Percentiles rank a stretch among this genome's conserved stretches.
phyloP scores from a whole-genome alignment of 257 asterid species.

The Solanum neorickii region DNA sequence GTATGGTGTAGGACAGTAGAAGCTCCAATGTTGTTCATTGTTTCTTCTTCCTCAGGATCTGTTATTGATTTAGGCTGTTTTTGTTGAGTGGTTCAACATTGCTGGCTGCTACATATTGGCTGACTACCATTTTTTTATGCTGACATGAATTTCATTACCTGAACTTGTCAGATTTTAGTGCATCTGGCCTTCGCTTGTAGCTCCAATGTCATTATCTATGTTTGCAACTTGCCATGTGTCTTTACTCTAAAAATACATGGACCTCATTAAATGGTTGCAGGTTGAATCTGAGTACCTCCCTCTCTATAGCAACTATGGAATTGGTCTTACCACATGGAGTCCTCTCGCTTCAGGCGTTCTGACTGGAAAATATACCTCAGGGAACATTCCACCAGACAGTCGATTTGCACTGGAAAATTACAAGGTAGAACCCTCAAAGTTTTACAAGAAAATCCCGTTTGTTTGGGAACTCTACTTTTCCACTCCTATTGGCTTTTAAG shows the following conservation, averaged over 20 bases:
- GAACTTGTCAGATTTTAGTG: not conserved
- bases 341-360: slow-evolving; percentile 98
- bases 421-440: slow-evolving; percentile 40
- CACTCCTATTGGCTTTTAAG: not conserved
- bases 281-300: slow-evolving; percentile 89
- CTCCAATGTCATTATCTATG: not conserved
- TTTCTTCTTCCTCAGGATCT: not conserved
- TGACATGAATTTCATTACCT: not conserved
- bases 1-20: not conserved
- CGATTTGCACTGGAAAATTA: slow-evolving; percentile 92
- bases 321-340: slow-evolving; percentile 98
- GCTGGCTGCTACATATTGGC: not conserved
- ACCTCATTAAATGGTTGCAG: slow-evolving; percentile 23
- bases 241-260: not conserved
- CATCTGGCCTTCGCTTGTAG: not conserved
- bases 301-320: slow-evolving; percentile 67
- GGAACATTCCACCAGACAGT: slow-evolving; percentile 67
- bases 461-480: not conserved
- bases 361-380: slow-evolving; percentile 69
- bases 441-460: not conserved
- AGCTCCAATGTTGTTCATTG: not conserved
- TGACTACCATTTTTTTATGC: not conserved
- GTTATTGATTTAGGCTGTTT: not conserved
- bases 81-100: not conserved
- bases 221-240: too few relatives aligned